Base-by-base conservation (phyloP, 768 basidiomycete species). In the Leucocoprinus birnbaumii region DNA sequence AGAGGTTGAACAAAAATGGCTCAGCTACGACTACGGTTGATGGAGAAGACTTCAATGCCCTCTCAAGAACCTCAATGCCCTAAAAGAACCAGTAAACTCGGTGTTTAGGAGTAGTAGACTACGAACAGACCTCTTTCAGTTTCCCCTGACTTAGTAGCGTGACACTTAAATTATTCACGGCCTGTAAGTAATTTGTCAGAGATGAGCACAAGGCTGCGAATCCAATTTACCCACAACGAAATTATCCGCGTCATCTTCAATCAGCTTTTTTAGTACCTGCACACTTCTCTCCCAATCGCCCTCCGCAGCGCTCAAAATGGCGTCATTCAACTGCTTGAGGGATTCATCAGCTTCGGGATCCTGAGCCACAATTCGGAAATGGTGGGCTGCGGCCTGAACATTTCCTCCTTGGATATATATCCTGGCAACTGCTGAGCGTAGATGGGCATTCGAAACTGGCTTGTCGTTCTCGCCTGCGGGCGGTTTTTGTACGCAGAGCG, bases 1-100 rank as follows among this genome's bases (percentile, higher is more conserved):
- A 88, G 6, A 94, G 75, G 59, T 94, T 94, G 70, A 93, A 93
- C 42, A 93, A 65, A 70, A 89, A 89, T 3, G 91, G 91, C 62
- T 93, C 91, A 6, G 88, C 87, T 22, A 85, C 79, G 11, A 87
- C 85, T 8, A 88, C 81, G 46, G 81, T 80, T 1, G 87, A 79
- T 1, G 91, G 91, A 1, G 88, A 87, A 2, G 78, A 65, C 51
- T 71, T 73, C 31, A 93, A 65, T 1, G 84, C 84, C 3, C 56
- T 66, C 66, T 93, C 90, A 35, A 94, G 69, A 0, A 83, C 78
- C 43, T 83, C 78, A 46, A 91, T 91, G 2, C 82, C 87, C 87
- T 91, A 52, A 1, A 51, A 38, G 19, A n/a, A 10, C 19, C 16
- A 22, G 4, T 21, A 26, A 38, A 35, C 41, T 21, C 21, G 22